Evolutionary conservation across 2,329 filamentous ascomycete genomes (phyloP), one percentile per base, ranked within the genome.

Genomic region (Periconia sp.): DNA sequence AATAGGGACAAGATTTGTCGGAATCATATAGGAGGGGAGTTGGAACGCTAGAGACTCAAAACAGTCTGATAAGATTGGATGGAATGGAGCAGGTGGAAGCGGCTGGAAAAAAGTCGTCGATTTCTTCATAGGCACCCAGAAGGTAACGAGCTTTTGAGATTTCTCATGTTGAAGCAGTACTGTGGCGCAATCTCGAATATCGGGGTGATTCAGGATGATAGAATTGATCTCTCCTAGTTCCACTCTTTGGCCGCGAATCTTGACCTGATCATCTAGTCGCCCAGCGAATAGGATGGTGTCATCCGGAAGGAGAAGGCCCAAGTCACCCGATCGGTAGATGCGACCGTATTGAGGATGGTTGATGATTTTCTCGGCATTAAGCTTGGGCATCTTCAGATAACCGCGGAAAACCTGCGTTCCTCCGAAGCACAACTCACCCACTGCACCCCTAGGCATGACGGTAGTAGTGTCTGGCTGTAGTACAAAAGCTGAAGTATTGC

Each of bases 361-460:
- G 34, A 92, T 76, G 46, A 95, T 89, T 55, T 85, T 89, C 10
- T 77, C 70, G 0, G 73, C 67, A 1, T 86, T 89, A 28, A 88
- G 69, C 3, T 79, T 76, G 0, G 82, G 78, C 66, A 80, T 76
- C 43, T 86, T 83, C 19, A 94, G 75, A 59, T 92, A 95, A 1
- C 89, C 89, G 26, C 79, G 76, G 29, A 78, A 82, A 4, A 96
- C 83, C 69, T 96, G 91, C 35, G 88, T 82, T 9, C 91, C 92
- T 11, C 89, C 90, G 65, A 95, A 94, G 59, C 88, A 95, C 5
- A 95, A 77, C 65, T 96, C 91, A 9, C 92, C 92, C 12, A 89
- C 74, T 50, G 83, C 87, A 3, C 90, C 89, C 5, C 81, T 65
- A 0, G 89, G 89, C 0, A 91, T 72, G 1, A 83, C 59, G 3